phyloP scores from a whole-genome alignment of 139 green algal genomes.

The Chlamydomonas applanata region DNA sequence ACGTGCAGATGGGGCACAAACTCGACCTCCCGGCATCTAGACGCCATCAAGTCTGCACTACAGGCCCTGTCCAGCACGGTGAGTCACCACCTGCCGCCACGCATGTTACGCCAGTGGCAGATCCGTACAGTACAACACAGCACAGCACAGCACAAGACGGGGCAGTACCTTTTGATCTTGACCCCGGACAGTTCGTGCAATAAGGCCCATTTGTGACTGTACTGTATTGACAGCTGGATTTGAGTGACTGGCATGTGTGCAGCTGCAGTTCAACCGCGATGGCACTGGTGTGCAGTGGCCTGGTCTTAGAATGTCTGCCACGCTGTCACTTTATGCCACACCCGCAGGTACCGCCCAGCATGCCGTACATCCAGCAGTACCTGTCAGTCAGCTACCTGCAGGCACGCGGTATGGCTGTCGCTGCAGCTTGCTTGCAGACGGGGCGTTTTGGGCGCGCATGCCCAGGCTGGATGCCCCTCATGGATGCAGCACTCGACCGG shows the following conservation, averaged over 20 bases:
- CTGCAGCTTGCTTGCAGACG: not conserved
- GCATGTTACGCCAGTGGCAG: constrained; percentile 15
- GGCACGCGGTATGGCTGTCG: not conserved
- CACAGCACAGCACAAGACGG: too few species aligned
- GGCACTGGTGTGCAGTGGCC: too few species aligned
- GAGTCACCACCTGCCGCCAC: not conserved
- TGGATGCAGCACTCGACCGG: constrained; percentile 16
- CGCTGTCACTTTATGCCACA: too few species aligned
- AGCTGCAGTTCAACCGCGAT: too few species aligned
- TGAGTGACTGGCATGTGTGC: too few species aligned
- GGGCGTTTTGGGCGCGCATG: not conserved
- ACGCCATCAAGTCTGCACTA: not conserved
- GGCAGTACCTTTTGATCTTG: too few species aligned
- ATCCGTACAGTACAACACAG: not conserved
- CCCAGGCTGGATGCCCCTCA: constrained; percentile 8
- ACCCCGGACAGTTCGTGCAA: too few species aligned
- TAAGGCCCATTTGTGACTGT: too few species aligned
- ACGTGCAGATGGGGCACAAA: not conserved
- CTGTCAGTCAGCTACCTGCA: not conserved
- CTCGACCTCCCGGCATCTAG: not conserved
- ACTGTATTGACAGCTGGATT: too few species aligned
- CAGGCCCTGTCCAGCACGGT: not conserved
- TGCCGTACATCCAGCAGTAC: not conserved
- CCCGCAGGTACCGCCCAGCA: not conserved
- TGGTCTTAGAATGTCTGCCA: too few species aligned